Percentiles rank a stretch among this genome's conserved stretches.
Evolutionary conservation across 441 rosid genomes (phyloP).

Genomic region (Manihot esculenta): DNA sequence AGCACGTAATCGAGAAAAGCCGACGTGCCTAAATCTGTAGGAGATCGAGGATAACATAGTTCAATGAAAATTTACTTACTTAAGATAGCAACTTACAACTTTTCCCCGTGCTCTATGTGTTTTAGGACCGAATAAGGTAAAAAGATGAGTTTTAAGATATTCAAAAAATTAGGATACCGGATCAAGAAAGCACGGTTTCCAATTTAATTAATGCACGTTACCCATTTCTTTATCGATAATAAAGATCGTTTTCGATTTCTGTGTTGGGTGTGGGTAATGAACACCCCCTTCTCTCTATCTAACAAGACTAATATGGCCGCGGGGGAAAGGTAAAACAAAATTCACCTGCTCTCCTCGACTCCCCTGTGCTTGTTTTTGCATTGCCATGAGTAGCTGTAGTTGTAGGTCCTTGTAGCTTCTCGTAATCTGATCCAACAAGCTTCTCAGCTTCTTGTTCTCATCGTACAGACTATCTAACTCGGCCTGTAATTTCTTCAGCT

Average conservation of each 20-base stretch:
- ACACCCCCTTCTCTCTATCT: not conserved
- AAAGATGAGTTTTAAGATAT: constrained; percentile 14
- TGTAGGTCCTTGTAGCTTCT: constrained; percentile 55
- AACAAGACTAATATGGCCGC: too few relatives aligned
- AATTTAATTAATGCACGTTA: constrained; percentile 40
- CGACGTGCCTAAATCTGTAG: not conserved
- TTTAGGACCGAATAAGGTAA: constrained; percentile 18
- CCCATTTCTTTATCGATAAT: constrained; percentile 21
- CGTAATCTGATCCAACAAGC: constrained; percentile 54
- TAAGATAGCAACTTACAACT: not conserved
- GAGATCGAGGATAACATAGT: too few relatives aligned
- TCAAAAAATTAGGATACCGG: constrained; percentile 17
- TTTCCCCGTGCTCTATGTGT: constrained; percentile 11
- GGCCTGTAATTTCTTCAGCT: constrained; percentile 41
- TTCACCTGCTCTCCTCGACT: constrained; percentile 44
- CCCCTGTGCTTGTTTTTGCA: constrained; percentile 52
- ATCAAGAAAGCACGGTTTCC: constrained; percentile 37
- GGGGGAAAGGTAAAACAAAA: not conserved
- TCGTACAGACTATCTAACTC: constrained; percentile 58
- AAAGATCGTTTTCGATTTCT: not conserved
- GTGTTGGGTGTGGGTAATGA: not conserved
- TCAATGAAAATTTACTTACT: not conserved
- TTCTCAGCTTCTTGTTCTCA: constrained; percentile 62
- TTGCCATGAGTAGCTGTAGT: constrained; percentile 54
- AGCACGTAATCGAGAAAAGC: not conserved